Evolutionary conservation across 2,329 filamentous ascomycete species (phyloP).

Genomic region (Talaromyces sp.): DNA sequence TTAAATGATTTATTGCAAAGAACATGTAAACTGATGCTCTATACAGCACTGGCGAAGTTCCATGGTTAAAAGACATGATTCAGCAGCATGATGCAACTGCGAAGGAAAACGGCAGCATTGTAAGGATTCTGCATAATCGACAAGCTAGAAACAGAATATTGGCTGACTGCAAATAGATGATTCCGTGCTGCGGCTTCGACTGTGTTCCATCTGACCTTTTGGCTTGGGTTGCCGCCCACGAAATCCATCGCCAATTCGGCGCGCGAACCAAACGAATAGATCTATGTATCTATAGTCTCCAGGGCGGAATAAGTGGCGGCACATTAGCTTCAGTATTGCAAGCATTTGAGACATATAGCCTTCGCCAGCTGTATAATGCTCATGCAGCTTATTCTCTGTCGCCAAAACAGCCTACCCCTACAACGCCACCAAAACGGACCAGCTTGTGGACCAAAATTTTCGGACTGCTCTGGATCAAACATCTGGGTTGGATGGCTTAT

Average conservation of each 20-base stretch:
- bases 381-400: not conserved
- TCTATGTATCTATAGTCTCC: not conserved
- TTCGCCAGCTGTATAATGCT: not conserved
- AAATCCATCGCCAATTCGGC: not conserved
- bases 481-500: not conserved
- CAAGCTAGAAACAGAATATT: no score
- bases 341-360: not conserved
- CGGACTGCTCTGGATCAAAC: not conserved
- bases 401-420: not conserved
- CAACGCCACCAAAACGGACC: not conserved
- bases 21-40: not conserved
- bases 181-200: not conserved
- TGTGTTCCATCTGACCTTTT: not conserved
- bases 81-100: not conserved
- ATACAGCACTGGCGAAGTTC: not conserved
- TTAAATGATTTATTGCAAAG: no score
- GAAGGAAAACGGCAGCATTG: not conserved
- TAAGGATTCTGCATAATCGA: not conserved
- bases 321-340: not conserved
- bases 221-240: not conserved
- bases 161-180: not conserved
- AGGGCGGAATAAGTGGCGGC: not conserved
- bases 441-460: not conserved
- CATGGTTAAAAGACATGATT: not conserved
- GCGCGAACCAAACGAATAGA: not conserved